Base-by-base conservation (phyloP, 148 eudicot species). In the Camellia granthamiana region DNA sequence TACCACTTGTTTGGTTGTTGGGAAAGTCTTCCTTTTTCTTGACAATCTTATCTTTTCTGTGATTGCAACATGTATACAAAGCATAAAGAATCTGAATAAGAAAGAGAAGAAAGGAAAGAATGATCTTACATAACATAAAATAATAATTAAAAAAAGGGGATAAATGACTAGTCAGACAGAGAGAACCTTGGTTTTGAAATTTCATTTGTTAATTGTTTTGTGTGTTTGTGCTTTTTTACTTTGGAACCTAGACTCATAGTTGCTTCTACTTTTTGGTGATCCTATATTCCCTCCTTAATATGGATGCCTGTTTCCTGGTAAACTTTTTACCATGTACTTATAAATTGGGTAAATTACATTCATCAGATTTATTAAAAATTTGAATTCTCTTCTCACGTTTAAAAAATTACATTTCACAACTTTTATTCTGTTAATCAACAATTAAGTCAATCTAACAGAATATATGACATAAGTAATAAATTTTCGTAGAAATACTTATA, bases 211-310 rank as follows among this genome's bases (percentile, higher is more conserved):
- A 5, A 30, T 30, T 30, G 38, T 30, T 30, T 30, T 30, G 38
- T 30, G 38, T 30, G 38, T 30, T 61, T 18, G 78, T 11, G 16
- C 56, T 4, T 49, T 30, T 61, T 44, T 77, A 30, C 19, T 46
- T 77, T 63, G 10, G 59, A 44, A 76, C 16, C 61, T 0, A n/a
- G 69, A 14, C 58, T 21, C 69, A 41, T 18, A 30, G 16, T 46
- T 77, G 54, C 68, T 77, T 62, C n/a, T 66, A 47, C 59, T 77
- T 58, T 77, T 67, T 23, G 21, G 44, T n/a, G 44, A 77, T 62
- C 46, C 69, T 43, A 10, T 43, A 10, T 12, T 76, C 61, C 78
- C 65, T 76, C n/a, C 44, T 46, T 13, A 63, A 23, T 21, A 62
- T 12, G 21, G 70, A 47, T 23, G 63, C 79, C 55, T 21, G 59